Evolutionary conservation across 768 basidiomycete species (phyloP).

Genomic region (Lentinula aciculospora): DNA sequence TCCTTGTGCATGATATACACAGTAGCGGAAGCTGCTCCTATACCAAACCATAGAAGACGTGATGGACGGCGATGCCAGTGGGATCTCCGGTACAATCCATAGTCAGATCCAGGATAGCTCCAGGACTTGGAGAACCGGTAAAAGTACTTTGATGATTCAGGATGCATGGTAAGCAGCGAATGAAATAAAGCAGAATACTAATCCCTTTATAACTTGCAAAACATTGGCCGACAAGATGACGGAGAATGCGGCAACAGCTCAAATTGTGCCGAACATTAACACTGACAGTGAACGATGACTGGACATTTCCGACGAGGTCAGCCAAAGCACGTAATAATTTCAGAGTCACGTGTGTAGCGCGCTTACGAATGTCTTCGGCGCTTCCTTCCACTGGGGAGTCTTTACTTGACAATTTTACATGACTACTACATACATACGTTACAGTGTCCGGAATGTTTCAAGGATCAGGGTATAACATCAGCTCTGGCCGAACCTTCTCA

Average conservation of each 20-base stretch:
- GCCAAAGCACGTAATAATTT: not conserved
- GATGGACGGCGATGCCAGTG: constrained; percentile 29
- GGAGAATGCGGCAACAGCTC: not conserved
- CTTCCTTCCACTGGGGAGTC: too few species aligned
- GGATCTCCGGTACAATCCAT: not conserved
- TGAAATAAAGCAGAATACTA: not conserved
- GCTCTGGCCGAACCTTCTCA: constrained; percentile 84
- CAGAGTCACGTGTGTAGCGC: not conserved
- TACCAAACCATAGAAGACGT: constrained; percentile 62
- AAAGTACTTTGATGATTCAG: not conserved
- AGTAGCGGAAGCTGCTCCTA: constrained; percentile 49
- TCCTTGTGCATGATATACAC: constrained; percentile 37
- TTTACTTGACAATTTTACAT: not conserved
- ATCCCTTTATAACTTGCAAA: not conserved
- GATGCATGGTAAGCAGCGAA: not conserved
- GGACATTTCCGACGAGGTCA: not conserved
- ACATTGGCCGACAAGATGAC: constrained; percentile 3
- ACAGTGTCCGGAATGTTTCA: not conserved
- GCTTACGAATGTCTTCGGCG: not conserved
- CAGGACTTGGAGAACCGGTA: constrained; percentile 1
- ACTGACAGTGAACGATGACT: not conserved
- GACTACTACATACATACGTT: not conserved
- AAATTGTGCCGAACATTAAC: not conserved
- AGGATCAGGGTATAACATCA: constrained; percentile 71
- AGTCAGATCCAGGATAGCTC: not conserved